Evolutionary conservation across 257 asterid genomes (phyloP), one percentile per base, ranked within the genome.

Genomic region (Primulina tabacum): DNA sequence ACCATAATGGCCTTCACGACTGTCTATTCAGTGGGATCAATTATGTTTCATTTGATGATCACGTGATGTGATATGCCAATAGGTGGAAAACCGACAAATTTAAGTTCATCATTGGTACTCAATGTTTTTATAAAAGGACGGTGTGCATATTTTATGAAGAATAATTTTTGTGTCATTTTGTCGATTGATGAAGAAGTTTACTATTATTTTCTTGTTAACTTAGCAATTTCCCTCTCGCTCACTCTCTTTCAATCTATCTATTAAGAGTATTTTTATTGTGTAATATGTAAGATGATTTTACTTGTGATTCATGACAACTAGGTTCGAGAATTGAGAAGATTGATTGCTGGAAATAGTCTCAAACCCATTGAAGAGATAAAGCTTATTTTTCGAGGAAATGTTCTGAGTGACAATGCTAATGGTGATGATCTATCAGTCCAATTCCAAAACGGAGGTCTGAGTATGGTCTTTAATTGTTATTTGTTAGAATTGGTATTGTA

Each of bases 281-380:
- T 5, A 20, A 24, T 30, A 17, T 53, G 2, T 57, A 20, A 17
- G 40, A 26, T 29, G n/a, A 55, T 38, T 38, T 30, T 38, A 53
- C 28, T 29, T 57, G 20, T 63, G 9, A 34, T 35, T 38, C 33
- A 43, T 71, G 71, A 32, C 21, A 14, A 65, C 76, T 76, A 92
- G 97, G 97, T 89, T 75, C 77, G 35, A 81, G 96, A 87, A 75
- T 83, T 92, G 90, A 86, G 97, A 73, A 84, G 78, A 79, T 62
- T 86, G 92, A 79, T 92, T 69, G 86, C 93, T 69, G 83, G 64
- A 71, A 77, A 76, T 69, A 82, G 80, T 58, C 77, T 82, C 58
- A 70, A 85, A 75, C 89, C 83, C 57, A 56, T 76, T 11, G 88
- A 86, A 63, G 84, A 83, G 60, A 74, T 86, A 85, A 82, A 75